Evolutionary conservation across 257 asterid genomes (phyloP).

Genomic region (Mitragyna speciosa): DNA sequence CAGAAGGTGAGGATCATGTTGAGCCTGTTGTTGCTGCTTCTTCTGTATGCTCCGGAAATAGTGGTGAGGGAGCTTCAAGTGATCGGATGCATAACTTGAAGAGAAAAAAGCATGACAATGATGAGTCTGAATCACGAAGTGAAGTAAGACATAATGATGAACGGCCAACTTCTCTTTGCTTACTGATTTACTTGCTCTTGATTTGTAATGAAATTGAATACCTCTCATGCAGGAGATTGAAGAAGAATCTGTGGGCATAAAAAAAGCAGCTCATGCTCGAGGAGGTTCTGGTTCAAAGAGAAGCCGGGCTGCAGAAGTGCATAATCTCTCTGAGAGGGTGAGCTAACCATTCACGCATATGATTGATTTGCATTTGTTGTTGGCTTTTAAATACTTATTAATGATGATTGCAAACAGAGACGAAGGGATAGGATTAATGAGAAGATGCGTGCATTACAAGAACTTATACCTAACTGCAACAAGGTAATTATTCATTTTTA

Average conservation of each 20-base stretch:
- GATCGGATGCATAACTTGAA: constrained; percentile 58
- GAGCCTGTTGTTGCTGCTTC: constrained; percentile 76
- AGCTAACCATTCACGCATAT: constrained; percentile 25
- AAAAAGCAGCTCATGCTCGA: constrained; percentile 43
- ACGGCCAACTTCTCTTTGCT: background rate
- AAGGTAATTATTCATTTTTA: constrained; percentile 49
- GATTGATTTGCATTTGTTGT: constrained; percentile 5
- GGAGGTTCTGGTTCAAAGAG: constrained; percentile 73
- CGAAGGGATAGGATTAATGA: constrained; percentile 93
- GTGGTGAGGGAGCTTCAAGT: constrained; percentile 71
- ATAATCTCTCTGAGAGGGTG: constrained; percentile 96
- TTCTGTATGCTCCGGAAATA: constrained; percentile 86
- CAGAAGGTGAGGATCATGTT: constrained; percentile 44
- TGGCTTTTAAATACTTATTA: constrained; percentile 11
- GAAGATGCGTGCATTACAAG: constrained; percentile 97
- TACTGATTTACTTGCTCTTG: constrained; percentile 6
- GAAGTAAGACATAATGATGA: constrained; percentile 55
- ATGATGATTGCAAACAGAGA: constrained; percentile 50
- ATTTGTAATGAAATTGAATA: background rate
- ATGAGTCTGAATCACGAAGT: constrained; percentile 66
- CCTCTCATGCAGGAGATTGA: constrained; percentile 64
- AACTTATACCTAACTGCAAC: constrained; percentile 95
- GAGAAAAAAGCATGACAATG: constrained; percentile 59
- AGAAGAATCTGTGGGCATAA: constrained; percentile 60
- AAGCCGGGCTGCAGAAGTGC: constrained; percentile 97